A percentile compares a stretch with the other conserved stretches of the same genome.
These are phyloP conservation scores for Pseudogymnoascus sp. DNA, from an alignment of 2,329 filamentous ascomycete species.

Conservation along the genomic window DNA sequence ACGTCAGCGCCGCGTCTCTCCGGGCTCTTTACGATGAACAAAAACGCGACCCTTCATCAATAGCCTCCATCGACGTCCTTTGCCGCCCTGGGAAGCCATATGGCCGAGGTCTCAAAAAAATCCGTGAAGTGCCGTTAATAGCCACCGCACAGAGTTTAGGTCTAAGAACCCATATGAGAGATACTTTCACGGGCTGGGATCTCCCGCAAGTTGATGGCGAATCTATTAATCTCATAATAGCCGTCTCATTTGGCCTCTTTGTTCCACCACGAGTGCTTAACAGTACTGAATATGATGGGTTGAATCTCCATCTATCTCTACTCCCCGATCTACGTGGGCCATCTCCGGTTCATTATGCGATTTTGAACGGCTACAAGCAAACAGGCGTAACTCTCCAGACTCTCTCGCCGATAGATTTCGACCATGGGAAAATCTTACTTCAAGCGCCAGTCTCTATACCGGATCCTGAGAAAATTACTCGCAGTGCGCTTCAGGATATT, in stretches of 20 bases:
- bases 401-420: conserved; percentile 67
- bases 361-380: conserved; percentile 52
- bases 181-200: conserved; percentile 80
- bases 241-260: conserved; percentile 90
- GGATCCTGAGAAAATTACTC: conserved; percentile 39
- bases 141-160: conserved; percentile 53
- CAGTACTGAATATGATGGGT: conserved; percentile 68
- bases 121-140: conserved; percentile 59
- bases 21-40: conserved; percentile 59
- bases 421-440: conserved; percentile 64
- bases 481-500: conserved; percentile 42
- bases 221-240: conserved; percentile 70
- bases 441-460: conserved; percentile 57
- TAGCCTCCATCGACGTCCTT: conserved; percentile 78
- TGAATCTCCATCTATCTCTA: conserved; percentile 90
- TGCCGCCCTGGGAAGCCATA: conserved; percentile 71
- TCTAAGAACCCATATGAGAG: conserved; percentile 59
- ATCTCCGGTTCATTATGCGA: conserved; percentile 78
- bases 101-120: conserved; percentile 64
- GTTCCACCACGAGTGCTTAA: conserved; percentile 70
- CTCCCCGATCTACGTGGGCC: conserved; percentile 81
- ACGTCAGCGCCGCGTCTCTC: conserved; percentile 77
- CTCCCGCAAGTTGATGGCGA: conserved; percentile 42
- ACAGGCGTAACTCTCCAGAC: conserved; percentile 86
- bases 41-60: conserved; percentile 41